Percentiles rank a stretch among this genome's conserved stretches.
Evolutionary conservation across 208 protist species (phyloP).

Genomic region (Phytomonas francai): DNA sequence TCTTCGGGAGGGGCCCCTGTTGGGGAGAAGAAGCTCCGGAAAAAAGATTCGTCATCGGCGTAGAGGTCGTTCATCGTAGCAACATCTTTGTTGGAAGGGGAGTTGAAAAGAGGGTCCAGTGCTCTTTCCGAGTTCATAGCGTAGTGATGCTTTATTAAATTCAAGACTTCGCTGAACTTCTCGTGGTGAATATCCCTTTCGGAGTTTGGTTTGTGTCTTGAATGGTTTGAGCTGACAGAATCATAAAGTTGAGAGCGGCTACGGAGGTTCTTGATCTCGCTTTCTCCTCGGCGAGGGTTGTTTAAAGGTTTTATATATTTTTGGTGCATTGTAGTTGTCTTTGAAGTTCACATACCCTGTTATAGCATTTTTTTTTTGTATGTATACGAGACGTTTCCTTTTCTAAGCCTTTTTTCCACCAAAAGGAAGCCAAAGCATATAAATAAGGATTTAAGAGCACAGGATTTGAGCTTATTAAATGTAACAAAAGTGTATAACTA

Average conservation of each 20-base stretch:
- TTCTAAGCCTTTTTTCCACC: neutral
- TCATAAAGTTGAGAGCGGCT: neutral
- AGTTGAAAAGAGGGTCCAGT: neutral
- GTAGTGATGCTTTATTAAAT: neutral
- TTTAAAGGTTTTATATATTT: neutral
- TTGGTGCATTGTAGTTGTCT: neutral
- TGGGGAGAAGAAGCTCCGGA: neutral
- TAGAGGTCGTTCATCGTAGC: neutral
- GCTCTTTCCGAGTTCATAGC: neutral
- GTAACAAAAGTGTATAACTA: neutral
- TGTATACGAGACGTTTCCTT: neutral
- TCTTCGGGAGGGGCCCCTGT: neutral
- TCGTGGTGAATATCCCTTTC: neutral
- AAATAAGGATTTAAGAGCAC: neutral
- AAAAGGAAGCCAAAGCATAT: neutral
- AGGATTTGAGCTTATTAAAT: neutral
- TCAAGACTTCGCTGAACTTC: neutral
- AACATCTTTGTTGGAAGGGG: neutral
- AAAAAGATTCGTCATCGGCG: neutral
- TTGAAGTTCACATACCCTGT: neutral
- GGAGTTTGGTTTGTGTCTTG: neutral
- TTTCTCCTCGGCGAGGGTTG: neutral
- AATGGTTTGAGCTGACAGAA: neutral
- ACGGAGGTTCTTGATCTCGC: neutral
- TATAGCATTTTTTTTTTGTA: neutral